phyloP scores from a whole-genome alignment of 768 basidiomycete genomes.

The Macrolepiota albuminosa region DNA sequence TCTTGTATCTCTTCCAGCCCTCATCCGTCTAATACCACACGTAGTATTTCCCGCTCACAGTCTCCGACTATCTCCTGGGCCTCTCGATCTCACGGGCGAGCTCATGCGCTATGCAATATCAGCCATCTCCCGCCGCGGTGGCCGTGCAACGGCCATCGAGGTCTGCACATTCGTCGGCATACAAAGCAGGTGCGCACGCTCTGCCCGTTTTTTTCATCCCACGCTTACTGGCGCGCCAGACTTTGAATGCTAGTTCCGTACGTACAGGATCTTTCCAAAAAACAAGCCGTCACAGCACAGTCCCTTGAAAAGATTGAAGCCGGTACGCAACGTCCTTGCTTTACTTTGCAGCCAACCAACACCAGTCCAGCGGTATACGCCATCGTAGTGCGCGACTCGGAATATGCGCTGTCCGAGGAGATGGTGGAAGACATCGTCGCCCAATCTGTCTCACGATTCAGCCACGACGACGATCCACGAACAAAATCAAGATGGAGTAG shows the following conservation, averaged over 20 bases:
- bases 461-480: conserved; percentile 2
- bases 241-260: conserved; percentile 75
- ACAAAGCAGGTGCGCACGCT: conserved; percentile 55
- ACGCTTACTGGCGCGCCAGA: conserved; percentile 35
- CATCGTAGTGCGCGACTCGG: conserved; percentile 65
- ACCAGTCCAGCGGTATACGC: conserved; percentile 59
- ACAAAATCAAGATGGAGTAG: conserved; percentile 8
- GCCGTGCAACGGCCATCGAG: conserved; percentile 54
- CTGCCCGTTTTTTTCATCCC: not conserved
- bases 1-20: not conserved
- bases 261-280: conserved; percentile 74
- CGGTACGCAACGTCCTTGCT: conserved; percentile 41
- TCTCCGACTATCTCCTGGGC: conserved; percentile 88
- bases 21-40: conserved; percentile 1
- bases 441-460: conserved; percentile 35
- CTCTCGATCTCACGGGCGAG: conserved; percentile 95
- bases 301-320: conserved; percentile 96
- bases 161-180: conserved; percentile 68
- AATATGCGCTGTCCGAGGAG: conserved; percentile 65
- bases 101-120: conserved; percentile 95
- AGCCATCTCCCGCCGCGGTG: conserved; percentile 63
- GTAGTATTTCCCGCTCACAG: conserved; percentile 73
- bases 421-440: conserved; percentile 67
- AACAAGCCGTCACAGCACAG: conserved; percentile 79
- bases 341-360: not conserved